These are phyloP conservation scores for Phytomonas sp. DNA, from an alignment of 208 protist genomes.

Conservation along the genomic window DNA sequence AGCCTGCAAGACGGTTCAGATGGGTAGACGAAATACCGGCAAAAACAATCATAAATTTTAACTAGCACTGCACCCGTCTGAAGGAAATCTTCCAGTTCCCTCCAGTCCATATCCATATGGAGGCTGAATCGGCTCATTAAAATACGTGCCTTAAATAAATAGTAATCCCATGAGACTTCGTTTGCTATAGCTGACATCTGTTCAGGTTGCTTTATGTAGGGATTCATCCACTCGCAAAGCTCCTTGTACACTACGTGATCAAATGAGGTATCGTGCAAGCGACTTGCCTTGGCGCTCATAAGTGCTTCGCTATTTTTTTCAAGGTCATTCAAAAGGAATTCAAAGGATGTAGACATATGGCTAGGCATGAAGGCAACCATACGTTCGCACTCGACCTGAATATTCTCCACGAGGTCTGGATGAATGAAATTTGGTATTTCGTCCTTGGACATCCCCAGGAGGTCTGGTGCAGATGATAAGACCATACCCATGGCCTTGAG, in stretches of 20 bases:
- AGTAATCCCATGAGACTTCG: constrained; percentile 78
- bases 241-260: constrained; percentile 18
- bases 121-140: constrained; percentile 12
- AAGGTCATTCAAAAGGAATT: constrained; percentile 28
- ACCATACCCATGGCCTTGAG: constrained; percentile 37
- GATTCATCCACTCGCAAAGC: constrained; percentile 48
- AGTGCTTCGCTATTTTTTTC: constrained; percentile 12
- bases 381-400: constrained; percentile 74
- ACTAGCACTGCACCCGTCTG: too few relatives aligned
- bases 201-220: constrained; percentile 25
- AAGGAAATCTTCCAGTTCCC: constrained; percentile 7
- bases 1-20: too few relatives aligned
- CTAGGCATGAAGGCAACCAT: constrained; percentile 43
- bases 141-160: constrained; percentile 42
- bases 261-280: constrained; percentile 4
- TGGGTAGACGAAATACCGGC: too few relatives aligned
- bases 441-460: constrained; percentile 16
- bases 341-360: constrained; percentile 35
- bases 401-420: constrained; percentile 30
- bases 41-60: too few relatives aligned
- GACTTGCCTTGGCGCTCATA: constrained; percentile 35
- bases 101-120: constrained; percentile 26
- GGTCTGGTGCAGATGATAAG: constrained; percentile 42
- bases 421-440: constrained; percentile 36
- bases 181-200: constrained; percentile 21